Evolutionary conservation across 805 yeast species (phyloP), one percentile per base, ranked within the genome.

Genomic region (Hanseniaspora singularis): DNA sequence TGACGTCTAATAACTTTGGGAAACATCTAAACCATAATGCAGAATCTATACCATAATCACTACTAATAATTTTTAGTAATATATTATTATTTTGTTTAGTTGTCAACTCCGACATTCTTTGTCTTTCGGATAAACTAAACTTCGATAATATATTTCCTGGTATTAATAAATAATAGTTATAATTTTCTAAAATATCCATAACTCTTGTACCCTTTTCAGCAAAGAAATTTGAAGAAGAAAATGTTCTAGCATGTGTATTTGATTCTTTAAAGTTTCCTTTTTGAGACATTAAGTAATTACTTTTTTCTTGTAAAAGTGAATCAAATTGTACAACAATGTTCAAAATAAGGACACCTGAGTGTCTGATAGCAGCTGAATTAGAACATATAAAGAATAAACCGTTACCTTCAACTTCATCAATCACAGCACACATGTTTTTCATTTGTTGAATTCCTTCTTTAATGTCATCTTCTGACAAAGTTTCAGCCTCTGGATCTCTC

Each of bases 351-450:
- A 88, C 68, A 0, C 94, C 97, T 39, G 79, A 64, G 50, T 76
- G 77, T 46, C 99, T 69, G 11, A 85, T 73, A 20, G 73, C 69
- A 36, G 81, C 71, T 57, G 87, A 95, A 54, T 87, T 94, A 1
- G 95, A 84, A 55, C 95, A 84, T 19, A 92, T 66, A 57, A 94
- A 89, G 56, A 85, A 92, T 26, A 92, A 64, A 0, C 96, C 99
- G 57, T 88, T 85, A 0, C 98, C 96, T 62, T 92, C 98, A 9
- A 89, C 84, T 51, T 89, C 96, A 61, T 92, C 97, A 39, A 92
- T 79, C 0, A 83, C 81, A 0, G 95, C 81, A 51, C 85, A 77
- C 15, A 86, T 77, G 39, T 77, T 77, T 53, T 83, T 84, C 72
- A 85, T 69, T 57, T 83, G 89, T 31, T 83, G 61, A 49, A 78